Evolutionary conservation across 352 stramenopile genomes (phyloP).

Genomic region (Phytopythium litorale): DNA sequence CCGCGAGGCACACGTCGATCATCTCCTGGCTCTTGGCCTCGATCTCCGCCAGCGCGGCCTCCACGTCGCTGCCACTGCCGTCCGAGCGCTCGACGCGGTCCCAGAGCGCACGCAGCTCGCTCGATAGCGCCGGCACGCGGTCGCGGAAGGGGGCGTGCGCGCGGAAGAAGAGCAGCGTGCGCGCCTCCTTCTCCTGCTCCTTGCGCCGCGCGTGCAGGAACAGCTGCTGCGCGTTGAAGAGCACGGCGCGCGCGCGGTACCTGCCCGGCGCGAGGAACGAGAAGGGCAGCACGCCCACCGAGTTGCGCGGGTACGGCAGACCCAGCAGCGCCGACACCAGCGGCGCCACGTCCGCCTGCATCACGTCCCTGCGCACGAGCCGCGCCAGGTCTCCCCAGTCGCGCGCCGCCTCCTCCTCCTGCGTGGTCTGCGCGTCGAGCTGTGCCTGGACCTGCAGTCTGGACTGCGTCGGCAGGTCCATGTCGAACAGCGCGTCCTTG

Average conservation of each 20-base stretch:
- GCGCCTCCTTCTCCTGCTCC: constrained; percentile 55
- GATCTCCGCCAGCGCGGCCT: constrained; percentile 22
- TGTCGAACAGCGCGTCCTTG: constrained; percentile 22
- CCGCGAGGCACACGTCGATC: constrained; percentile 72
- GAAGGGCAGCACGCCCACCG: constrained; percentile 72
- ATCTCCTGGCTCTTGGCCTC: constrained; percentile 56
- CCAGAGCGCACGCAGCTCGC: constrained; percentile 21
- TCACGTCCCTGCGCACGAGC: constrained; percentile 69
- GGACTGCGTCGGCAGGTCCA: constrained; percentile 74
- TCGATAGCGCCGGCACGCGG: constrained; percentile 22
- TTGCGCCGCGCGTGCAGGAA: constrained; percentile 63
- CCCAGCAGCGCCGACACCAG: constrained; percentile 69
- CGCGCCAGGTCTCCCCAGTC: constrained; percentile 45
- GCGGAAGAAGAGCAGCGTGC: constrained; percentile 59
- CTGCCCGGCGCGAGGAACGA: constrained; percentile 53
- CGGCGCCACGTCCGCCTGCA: constrained; percentile 82
- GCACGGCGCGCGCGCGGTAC: constrained; percentile 63
- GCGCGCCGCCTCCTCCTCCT: constrained; percentile 34
- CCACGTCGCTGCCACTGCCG: constrained; percentile 3
- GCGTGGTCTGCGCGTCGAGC: constrained; percentile 40
- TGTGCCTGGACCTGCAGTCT: constrained; percentile 52
- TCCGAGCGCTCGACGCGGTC: neutral
- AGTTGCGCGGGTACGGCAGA: constrained; percentile 78
- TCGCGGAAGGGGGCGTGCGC: constrained; percentile 47
- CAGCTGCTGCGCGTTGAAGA: constrained; percentile 71